phyloP scores from a whole-genome alignment of 2,329 filamentous ascomycete species.

The Chrysosporium queenslandicum region DNA sequence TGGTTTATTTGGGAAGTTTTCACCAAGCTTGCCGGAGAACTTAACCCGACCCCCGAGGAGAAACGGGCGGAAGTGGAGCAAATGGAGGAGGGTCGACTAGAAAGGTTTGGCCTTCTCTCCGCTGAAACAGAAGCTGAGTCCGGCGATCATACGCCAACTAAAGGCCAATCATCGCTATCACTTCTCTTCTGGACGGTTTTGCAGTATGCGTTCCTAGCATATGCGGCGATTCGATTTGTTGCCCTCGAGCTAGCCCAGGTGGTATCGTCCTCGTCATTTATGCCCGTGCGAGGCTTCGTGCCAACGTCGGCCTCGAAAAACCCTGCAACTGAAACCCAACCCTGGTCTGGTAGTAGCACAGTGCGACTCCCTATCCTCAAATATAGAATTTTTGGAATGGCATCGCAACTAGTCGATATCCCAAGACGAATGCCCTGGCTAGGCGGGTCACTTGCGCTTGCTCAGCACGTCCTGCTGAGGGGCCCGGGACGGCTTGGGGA shows the following conservation, averaged over 20 bases:
- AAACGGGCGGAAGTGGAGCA: constrained; percentile 27
- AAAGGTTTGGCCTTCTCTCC: constrained; percentile 48
- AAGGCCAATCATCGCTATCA: constrained; percentile 28
- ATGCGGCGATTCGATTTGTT: constrained; percentile 56
- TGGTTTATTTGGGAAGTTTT: constrained; percentile 83
- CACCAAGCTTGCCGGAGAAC: constrained; percentile 54
- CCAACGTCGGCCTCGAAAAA: constrained; percentile 21
- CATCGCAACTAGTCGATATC: constrained; percentile 63
- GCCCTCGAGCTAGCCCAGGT: constrained; percentile 56
- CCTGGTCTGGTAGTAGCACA: constrained; percentile 24
- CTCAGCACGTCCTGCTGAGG: constrained; percentile 61
- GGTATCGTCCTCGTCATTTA: constrained; percentile 37
- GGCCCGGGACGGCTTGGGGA: constrained; percentile 67
- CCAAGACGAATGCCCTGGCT: constrained; percentile 85
- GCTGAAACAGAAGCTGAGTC: constrained; percentile 24
- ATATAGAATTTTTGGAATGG: constrained; percentile 67
- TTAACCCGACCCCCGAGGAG: constrained; percentile 23
- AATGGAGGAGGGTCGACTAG: constrained; percentile 37
- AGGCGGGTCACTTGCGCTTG: constrained; percentile 60
- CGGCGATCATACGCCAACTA: constrained; percentile 21
- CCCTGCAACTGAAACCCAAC: constrained; percentile 24
- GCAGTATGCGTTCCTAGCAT: constrained; percentile 43
- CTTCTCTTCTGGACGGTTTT: constrained; percentile 44
- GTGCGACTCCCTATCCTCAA: constrained; percentile 55
- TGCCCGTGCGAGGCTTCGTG: constrained; percentile 16